A percentile compares a stretch with the other conserved stretches of the same genome.
Evolutionary conservation across 2,329 filamentous ascomycete genomes (phyloP).

Genomic region (Phyllachora maydis): DNA sequence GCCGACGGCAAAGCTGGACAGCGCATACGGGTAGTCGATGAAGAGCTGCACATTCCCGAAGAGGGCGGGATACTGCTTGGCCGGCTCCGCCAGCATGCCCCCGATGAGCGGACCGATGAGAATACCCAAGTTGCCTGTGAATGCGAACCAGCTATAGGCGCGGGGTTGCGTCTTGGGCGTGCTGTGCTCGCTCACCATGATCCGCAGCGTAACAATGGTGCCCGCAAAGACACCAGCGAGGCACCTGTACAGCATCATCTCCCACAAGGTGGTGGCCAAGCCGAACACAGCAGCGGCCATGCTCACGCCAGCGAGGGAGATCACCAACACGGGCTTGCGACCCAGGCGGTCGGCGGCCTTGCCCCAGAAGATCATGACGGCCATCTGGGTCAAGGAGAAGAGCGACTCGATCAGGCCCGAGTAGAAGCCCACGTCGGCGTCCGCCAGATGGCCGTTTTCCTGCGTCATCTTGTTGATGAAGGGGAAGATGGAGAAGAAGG

Average conservation of each 20-base stretch:
- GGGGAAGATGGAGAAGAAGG: conserved; percentile 70
- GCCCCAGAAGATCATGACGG: conserved; percentile 62
- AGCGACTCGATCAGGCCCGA: conserved; percentile 53
- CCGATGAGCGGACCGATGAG: conserved; percentile 52
- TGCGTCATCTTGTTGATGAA: conserved; percentile 64
- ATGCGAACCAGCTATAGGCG: conserved; percentile 60
- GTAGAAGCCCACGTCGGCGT: conserved; percentile 61
- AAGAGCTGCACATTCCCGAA: conserved; percentile 39
- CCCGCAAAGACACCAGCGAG: conserved; percentile 55
- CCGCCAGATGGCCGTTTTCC: conserved; percentile 36
- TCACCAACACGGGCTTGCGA: conserved; percentile 51
- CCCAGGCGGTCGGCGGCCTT: conserved; percentile 45
- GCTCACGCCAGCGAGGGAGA: conserved; percentile 42
- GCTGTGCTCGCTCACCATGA: conserved; percentile 58
- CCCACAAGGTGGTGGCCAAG: conserved; percentile 39
- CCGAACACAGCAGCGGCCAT: conserved; percentile 46
- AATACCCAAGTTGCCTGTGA: conserved; percentile 54
- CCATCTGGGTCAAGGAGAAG: conserved; percentile 56
- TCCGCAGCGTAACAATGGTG: conserved; percentile 51
- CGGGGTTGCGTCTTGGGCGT: conserved; percentile 48
- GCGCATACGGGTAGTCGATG: conserved; percentile 40
- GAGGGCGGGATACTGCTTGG: conserved; percentile 33
- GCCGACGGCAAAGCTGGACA: conserved; percentile 39
- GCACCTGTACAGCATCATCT: conserved; percentile 57
- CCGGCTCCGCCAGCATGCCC: conserved; percentile 48